phyloP scores from a whole-genome alignment of 768 basidiomycete genomes.

The Amanita rubescens region DNA sequence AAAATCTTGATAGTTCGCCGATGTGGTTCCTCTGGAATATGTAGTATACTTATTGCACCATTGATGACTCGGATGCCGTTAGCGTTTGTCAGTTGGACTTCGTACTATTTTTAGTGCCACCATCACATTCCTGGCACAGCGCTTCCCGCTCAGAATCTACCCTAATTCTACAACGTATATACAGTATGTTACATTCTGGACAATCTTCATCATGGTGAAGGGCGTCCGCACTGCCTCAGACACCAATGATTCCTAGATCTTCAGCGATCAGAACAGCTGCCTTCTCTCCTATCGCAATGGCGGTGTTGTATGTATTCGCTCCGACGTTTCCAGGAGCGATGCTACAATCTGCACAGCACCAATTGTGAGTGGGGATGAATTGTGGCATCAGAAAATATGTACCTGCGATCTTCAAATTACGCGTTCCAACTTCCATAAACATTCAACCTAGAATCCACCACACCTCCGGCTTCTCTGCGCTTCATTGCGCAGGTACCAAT shows the following conservation, averaged over 20 bases:
- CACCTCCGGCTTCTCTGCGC: slow-evolving; percentile 46
- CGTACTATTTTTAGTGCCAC: too few species aligned
- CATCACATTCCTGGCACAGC: too few species aligned
- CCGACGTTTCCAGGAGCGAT: slow-evolving; percentile 33
- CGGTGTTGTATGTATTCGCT: slow-evolving; percentile 36
- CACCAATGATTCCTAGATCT: slow-evolving; percentile 30
- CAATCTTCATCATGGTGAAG: too few species aligned
- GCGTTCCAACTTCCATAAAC: slow-evolving; percentile 58
- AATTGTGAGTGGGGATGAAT: background rate
- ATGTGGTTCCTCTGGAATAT: too few species aligned
- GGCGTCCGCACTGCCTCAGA: too few species aligned
- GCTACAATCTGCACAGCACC: slow-evolving; percentile 25
- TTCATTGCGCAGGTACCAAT: slow-evolving; percentile 68
- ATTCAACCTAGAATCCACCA: slow-evolving; percentile 54
- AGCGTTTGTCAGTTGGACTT: too few species aligned
- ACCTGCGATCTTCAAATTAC: slow-evolving; percentile 54
- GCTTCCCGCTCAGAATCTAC: too few species aligned
- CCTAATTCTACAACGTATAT: too few species aligned
- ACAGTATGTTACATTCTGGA: too few species aligned
- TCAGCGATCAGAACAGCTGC: slow-evolving; percentile 52
- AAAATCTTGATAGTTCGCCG: too few species aligned
- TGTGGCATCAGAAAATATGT: slow-evolving; percentile 2
- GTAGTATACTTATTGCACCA: too few species aligned
- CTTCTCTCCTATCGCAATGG: slow-evolving; percentile 51
- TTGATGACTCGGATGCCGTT: too few species aligned